Conservation (phyloP, 768 basidiomycete species). For the Rubroboletus pulcherrimus region DNA sequence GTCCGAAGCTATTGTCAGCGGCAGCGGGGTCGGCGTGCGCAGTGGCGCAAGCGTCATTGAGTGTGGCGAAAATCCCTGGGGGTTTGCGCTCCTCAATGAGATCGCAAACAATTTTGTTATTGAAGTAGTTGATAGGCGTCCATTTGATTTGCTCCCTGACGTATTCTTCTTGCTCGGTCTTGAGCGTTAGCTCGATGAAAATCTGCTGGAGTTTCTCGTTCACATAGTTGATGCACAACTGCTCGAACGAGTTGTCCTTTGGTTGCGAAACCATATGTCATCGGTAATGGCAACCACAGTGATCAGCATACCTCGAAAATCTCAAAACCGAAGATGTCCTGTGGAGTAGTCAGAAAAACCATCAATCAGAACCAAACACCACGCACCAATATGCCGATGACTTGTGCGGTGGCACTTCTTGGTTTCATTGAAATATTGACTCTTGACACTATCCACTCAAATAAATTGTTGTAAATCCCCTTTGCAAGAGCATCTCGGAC, state of each 20-base stretch:
- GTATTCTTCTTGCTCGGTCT: slow-evolving; percentile 99
- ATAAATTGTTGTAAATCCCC: slow-evolving; percentile 96
- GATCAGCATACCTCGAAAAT: slow-evolving; percentile 75
- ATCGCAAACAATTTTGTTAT: slow-evolving; percentile 97
- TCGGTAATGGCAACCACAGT: neutral
- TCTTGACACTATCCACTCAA: slow-evolving; percentile 98
- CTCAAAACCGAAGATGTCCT: slow-evolving; percentile 99
- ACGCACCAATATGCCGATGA: slow-evolving; percentile 88
- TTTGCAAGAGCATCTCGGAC: slow-evolving; percentile 92
- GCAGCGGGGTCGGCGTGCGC: slow-evolving; percentile 96
- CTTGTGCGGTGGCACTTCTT: slow-evolving; percentile 61
- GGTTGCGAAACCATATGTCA: slow-evolving; percentile 22
- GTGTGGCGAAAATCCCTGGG: slow-evolving; percentile 94
- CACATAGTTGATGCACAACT: slow-evolving; percentile 99
- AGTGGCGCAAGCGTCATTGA: slow-evolving; percentile 98
- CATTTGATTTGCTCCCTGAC: slow-evolving; percentile 98
- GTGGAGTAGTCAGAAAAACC: neutral
- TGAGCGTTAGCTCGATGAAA: slow-evolving; percentile 97
- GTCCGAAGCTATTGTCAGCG: slow-evolving; percentile 95
- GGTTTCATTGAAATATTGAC: slow-evolving; percentile 97
- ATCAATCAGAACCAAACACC: neutral
- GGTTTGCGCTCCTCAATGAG: slow-evolving; percentile 96
- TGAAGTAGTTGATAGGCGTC: slow-evolving; percentile 99
- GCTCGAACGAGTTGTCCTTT: slow-evolving; percentile 93
- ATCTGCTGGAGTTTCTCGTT: slow-evolving; percentile 99